Percentiles rank a stretch among this genome's conserved stretches.
Evolutionary conservation across 2,329 filamentous ascomycete genomes (phyloP).

Genomic region (Diaporthe eres): DNA sequence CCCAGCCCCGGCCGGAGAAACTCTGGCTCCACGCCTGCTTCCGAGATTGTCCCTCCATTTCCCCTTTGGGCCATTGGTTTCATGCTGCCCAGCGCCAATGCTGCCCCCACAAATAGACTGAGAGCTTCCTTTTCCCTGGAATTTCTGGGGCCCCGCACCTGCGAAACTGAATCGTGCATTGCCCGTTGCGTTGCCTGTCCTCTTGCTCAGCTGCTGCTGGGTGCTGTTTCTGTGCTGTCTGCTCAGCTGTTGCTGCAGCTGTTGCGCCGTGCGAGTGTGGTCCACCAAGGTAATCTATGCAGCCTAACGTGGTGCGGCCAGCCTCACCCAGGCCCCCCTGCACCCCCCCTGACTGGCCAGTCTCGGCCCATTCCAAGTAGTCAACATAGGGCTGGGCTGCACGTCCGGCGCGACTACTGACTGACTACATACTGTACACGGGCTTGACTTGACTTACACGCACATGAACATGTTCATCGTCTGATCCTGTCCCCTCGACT

Average conservation of each 20-base stretch:
- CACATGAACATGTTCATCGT: conserved; percentile 29
- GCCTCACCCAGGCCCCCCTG: conserved; percentile 3
- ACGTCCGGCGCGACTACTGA: background rate
- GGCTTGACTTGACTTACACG: conserved; percentile 11
- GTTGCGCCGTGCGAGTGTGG: background rate
- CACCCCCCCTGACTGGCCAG: background rate
- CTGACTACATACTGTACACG: background rate
- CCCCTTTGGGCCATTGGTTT: conserved; percentile 24
- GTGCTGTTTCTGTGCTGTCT: background rate
- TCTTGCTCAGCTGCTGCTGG: background rate
- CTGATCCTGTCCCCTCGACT: conserved; percentile 18
- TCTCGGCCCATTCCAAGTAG: conserved; percentile 14
- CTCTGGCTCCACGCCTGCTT: conserved; percentile 10
- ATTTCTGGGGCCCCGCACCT: conserved; percentile 37
- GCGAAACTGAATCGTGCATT: conserved; percentile 27
- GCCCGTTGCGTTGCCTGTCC: conserved; percentile 10
- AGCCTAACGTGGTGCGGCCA: conserved; percentile 14
- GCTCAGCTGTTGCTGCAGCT: background rate
- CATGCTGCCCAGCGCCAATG: conserved; percentile 12
- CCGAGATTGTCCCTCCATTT: conserved; percentile 36
- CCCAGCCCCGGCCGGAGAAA: conserved; percentile 31
- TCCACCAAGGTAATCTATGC: background rate
- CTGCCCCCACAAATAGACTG: background rate
- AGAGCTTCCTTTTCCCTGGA: conserved; percentile 22
- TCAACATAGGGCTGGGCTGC: conserved; percentile 11